Evolutionary conservation across 208 protist genomes (phyloP).

Genomic region (Acanthamoeba quina): DNA sequence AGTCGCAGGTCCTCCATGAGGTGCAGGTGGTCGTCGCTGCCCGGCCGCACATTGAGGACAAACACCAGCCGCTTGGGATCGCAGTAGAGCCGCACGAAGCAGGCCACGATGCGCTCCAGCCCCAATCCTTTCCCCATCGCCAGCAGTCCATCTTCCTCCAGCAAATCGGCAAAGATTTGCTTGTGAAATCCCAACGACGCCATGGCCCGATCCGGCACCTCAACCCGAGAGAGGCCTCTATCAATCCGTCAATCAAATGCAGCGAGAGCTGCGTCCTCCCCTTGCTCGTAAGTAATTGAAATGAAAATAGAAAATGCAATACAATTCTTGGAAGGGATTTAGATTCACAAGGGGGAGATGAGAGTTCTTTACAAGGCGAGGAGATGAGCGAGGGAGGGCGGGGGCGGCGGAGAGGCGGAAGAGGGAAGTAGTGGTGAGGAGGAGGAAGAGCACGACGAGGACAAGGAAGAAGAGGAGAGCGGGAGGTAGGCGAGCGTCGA

Average conservation of each 20-base stretch:
- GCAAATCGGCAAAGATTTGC: slow-evolving; percentile 79
- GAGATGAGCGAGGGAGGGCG: not conserved
- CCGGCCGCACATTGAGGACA: slow-evolving; percentile 79
- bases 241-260: not conserved
- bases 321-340: too few species aligned
- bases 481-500: slow-evolving; percentile 30
- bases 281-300: too few species aligned
- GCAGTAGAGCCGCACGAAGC: slow-evolving; percentile 82
- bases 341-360: too few species aligned
- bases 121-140: slow-evolving; percentile 84
- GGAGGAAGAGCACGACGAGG: slow-evolving; percentile 46
- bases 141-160: slow-evolving; percentile 82
- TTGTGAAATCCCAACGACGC: slow-evolving; percentile 69
- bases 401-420: not conserved
- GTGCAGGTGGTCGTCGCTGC: slow-evolving; percentile 52
- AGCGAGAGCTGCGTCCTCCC: too few species aligned
- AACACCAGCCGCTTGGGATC: slow-evolving; percentile 82
- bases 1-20: slow-evolving; percentile 75
- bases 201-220: not conserved
- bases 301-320: too few species aligned
- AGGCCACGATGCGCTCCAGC: slow-evolving; percentile 79
- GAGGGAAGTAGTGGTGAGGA: not conserved
- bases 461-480: slow-evolving; percentile 21
- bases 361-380: not conserved
- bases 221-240: not conserved